Conservation (phyloP, 2,329 filamentous ascomycete genomes). For the Nothomitra cinnamomea region DNA sequence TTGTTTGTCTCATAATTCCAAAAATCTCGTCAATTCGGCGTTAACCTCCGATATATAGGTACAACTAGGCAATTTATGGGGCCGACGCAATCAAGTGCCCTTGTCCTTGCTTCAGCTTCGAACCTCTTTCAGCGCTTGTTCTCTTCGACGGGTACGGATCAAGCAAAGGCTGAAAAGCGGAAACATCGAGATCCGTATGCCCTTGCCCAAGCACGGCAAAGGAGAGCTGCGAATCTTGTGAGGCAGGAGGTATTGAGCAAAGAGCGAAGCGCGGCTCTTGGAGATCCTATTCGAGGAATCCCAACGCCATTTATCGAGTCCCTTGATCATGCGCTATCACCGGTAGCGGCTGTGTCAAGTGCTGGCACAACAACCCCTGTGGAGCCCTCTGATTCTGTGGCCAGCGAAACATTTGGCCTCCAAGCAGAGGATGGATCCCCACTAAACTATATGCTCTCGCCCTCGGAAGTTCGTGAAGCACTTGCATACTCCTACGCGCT, state of each 20-base stretch:
- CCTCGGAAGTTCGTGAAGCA: conserved; percentile 47
- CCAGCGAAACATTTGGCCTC: conserved; percentile 20
- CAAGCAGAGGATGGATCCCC: conserved; percentile 21
- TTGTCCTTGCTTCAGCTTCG: conserved; percentile 26
- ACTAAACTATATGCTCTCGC: conserved; percentile 62
- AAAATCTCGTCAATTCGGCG: neutral
- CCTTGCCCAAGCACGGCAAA: conserved; percentile 62
- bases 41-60: neutral
- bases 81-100: conserved; percentile 14
- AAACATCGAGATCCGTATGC: conserved; percentile 67
- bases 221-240: conserved; percentile 67
- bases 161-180: conserved; percentile 36
- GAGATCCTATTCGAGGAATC: conserved; percentile 64
- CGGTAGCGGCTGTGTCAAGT: conserved; percentile 8
- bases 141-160: conserved; percentile 42
- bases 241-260: conserved; percentile 53
- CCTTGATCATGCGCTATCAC: conserved; percentile 36
- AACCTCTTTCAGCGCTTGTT: conserved; percentile 40
- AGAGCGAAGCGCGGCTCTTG: conserved; percentile 46
- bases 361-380: neutral
- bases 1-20: neutral
- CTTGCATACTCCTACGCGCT: conserved; percentile 51
- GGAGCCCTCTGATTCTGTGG: conserved; percentile 27
- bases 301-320: conserved; percentile 71
- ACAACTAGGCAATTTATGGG: conserved; percentile 8